phyloP scores from a whole-genome alignment of 75 land plant genomes.

The Selaginella tamariscina region DNA sequence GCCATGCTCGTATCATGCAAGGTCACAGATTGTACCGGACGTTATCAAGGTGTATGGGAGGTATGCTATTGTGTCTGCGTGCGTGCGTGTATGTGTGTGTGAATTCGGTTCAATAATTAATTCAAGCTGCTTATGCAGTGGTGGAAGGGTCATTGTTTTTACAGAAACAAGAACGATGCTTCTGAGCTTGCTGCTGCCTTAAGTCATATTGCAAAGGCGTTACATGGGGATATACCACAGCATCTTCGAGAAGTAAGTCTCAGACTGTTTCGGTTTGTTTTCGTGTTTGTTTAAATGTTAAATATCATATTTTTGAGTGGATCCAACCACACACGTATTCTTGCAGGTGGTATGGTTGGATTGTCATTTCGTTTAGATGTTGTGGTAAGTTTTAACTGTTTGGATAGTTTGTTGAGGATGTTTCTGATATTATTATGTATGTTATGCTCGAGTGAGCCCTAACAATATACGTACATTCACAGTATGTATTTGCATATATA shows the following conservation, averaged over 20 bases:
- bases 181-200: constrained; percentile 67
- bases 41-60: constrained; percentile 76
- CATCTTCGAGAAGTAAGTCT: constrained; percentile 59
- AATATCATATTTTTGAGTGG: too few relatives aligned
- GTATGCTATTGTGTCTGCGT: constrained; percentile 20
- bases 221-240: constrained; percentile 93
- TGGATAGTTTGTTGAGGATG: too few relatives aligned
- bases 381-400: too few relatives aligned
- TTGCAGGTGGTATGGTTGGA: too few relatives aligned
- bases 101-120: too few relatives aligned
- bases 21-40: constrained; percentile 69
- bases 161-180: constrained; percentile 90
- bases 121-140: constrained; percentile 47
- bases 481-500: too few relatives aligned
- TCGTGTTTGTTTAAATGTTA: background rate
- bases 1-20: constrained; percentile 61
- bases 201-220: constrained; percentile 43
- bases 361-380: too few relatives aligned
- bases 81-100: too few relatives aligned
- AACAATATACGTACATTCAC: too few relatives aligned
- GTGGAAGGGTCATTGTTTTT: constrained; percentile 77
- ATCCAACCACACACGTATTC: too few relatives aligned
- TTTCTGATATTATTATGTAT: too few relatives aligned
- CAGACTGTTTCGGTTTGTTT: background rate
- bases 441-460: too few relatives aligned